Evolutionary conservation across 75 land plant genomes (phyloP), one percentile per base, ranked within the genome.

Genomic region (Picea sitchensis): DNA sequence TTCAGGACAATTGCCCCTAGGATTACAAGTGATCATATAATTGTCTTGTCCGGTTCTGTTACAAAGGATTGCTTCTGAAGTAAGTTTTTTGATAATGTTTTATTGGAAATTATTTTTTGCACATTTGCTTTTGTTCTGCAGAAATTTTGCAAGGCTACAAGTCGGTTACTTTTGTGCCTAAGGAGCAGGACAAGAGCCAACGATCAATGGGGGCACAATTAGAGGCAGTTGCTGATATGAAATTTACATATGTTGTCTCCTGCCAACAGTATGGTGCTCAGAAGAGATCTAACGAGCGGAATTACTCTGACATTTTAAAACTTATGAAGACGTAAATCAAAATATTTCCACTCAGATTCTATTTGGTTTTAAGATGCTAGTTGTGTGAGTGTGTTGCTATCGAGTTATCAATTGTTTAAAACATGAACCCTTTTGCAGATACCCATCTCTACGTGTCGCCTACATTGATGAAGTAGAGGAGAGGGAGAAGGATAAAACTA

Each of bases 211-310:
- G 86, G 91, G 89, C 94, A 78, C 98, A 93, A 67, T 85, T 92
- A 61, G 91, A 93, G 76, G 99, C 96, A 13, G 88, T 98, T 36
- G 93, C 96, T 72, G 99, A 98, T 76, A 93, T 98, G 94, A 98
- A 98, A 80, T 98, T 98, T 65, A 91, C 98, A n/a, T 98, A 93
- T 88, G 96, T 98, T 13, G 98, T 94, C 20, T 90, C 99, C 9
- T 95, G 99, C 78, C 99, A 98, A 83, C 76, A 82, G 58, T 98
- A 93, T 90, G 96, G 98, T 2, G 84, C 87, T 80, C 92, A 98
- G 4, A 98, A 93, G 78, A 76, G 94, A 7, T 89, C 94, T 83
- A 90, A 92, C 54, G 90, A 98, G 82, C 77, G 76, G 56, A 96
- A 89, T 84, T 93, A 94, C 54, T 86, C 83, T 54, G 99, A 95